Evolutionary conservation across 805 yeast genomes (phyloP).

Genomic region (Sungouiella blattae): DNA sequence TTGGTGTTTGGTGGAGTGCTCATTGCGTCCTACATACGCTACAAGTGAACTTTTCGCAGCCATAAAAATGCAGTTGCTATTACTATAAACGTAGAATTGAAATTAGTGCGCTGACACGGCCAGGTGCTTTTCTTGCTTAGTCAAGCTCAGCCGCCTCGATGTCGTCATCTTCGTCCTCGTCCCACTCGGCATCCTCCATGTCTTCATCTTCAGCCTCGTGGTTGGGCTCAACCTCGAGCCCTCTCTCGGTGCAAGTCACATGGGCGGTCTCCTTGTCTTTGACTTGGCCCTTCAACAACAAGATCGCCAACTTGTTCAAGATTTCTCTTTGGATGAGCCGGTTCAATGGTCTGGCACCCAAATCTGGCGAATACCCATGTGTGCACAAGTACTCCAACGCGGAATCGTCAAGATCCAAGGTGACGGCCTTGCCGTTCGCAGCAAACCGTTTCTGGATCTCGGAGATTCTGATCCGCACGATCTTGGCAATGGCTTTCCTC

Average conservation of each 20-base stretch:
- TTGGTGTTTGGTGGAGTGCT: too few species aligned
- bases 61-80: too few species aligned
- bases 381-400: conserved; percentile 81
- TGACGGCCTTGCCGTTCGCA: conserved; percentile 74
- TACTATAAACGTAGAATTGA: too few species aligned
- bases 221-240: conserved; percentile 80
- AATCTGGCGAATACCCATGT: conserved; percentile 85
- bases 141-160: conserved; percentile 29
- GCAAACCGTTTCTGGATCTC: conserved; percentile 87
- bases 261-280: conserved; percentile 83
- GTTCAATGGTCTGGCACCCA: conserved; percentile 96
- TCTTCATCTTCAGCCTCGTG: conserved; percentile 60
- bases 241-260: conserved; percentile 55
- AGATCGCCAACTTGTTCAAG: conserved; percentile 84
- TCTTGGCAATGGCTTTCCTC: conserved; percentile 86
- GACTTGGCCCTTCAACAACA: conserved; percentile 81
- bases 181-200: conserved; percentile 57
- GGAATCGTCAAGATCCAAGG: conserved; percentile 65
- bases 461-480: conserved; percentile 76
- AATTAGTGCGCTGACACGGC: too few species aligned
- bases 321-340: conserved; percentile 87
- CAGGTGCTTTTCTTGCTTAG: too few species aligned
- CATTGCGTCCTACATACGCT: too few species aligned
- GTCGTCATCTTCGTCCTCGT: conserved; percentile 57
- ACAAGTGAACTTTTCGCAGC: too few species aligned